Evolutionary conservation across 129 eudicot genomes (phyloP).

Genomic region (Smallanthus sonchifolius): DNA sequence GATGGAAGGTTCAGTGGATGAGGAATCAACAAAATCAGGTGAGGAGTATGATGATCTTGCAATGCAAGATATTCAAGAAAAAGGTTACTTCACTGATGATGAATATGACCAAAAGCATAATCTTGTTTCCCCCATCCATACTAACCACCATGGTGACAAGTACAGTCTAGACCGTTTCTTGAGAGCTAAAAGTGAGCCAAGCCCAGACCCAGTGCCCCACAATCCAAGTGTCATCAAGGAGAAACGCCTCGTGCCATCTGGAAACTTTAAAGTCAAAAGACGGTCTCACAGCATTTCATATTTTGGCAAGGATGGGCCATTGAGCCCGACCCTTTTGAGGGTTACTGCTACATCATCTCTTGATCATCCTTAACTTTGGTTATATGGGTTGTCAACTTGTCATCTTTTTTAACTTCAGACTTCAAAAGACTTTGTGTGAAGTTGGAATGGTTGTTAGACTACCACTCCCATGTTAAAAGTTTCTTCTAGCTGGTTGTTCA

Average conservation of each 20-base stretch:
- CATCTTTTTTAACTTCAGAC: constrained; percentile 10
- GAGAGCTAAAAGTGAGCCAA: constrained; percentile 45
- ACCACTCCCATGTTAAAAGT: constrained; percentile 8
- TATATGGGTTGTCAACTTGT: constrained; percentile 8
- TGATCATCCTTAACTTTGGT: constrained; percentile 24
- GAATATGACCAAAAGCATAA: constrained; percentile 35
- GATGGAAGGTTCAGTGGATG: constrained; percentile 91
- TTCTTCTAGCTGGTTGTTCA: background rate
- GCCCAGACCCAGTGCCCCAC: constrained; percentile 24
- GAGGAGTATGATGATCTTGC: constrained; percentile 92
- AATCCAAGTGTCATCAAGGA: constrained; percentile 25
- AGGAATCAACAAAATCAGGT: constrained; percentile 43
- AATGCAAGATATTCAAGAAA: constrained; percentile 57
- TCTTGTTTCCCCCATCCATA: constrained; percentile 15
- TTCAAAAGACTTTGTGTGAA: constrained; percentile 11
- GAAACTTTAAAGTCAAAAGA: constrained; percentile 38
- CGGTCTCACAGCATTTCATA: constrained; percentile 71
- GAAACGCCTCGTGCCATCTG: constrained; percentile 29
- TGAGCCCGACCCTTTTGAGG: constrained; percentile 18
- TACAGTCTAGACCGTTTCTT: constrained; percentile 46
- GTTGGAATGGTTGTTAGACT: constrained; percentile 8
- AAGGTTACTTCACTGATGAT: constrained; percentile 59
- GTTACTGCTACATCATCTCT: constrained; percentile 14
- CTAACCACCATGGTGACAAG: constrained; percentile 27
- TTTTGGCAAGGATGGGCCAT: constrained; percentile 37